These are phyloP conservation scores for Apostasia ramifera DNA, from an alignment of 106 monocot genomes.

Conservation along the genomic window DNA sequence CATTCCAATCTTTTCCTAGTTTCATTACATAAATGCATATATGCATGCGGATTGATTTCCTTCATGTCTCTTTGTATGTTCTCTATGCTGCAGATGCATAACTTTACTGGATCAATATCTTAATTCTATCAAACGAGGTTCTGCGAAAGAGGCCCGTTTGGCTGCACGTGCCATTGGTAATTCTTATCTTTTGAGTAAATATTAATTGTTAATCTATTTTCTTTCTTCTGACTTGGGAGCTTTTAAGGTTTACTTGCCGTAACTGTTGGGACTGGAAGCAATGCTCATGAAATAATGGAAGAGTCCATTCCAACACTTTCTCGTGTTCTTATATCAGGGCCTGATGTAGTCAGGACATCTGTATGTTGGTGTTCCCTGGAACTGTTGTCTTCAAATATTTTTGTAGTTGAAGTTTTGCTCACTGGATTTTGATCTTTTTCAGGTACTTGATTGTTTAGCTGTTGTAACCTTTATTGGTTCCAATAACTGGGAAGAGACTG, in stretches of 20 bases:
- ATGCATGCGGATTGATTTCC: too few species aligned
- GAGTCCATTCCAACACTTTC: conserved; percentile 64
- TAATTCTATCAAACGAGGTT: conserved; percentile 73
- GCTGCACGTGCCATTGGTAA: conserved; percentile 86
- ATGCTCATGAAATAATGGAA: conserved; percentile 76
- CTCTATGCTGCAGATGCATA: conserved; percentile 35
- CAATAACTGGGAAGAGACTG: conserved; percentile 69
- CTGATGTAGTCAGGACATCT: conserved; percentile 59
- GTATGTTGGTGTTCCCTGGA: conserved; percentile 29
- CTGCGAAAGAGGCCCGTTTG: conserved; percentile 64
- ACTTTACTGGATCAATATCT: conserved; percentile 70
- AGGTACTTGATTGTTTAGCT: conserved; percentile 82
- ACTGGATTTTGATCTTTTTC: conserved; percentile 5
- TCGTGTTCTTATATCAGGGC: conserved; percentile 46
- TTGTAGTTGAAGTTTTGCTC: neutral
- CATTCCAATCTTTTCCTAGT: too few species aligned
- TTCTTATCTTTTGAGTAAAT: neutral
- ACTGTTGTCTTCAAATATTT: neutral
- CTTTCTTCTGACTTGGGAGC: neutral
- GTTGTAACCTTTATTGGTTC: conserved; percentile 77
- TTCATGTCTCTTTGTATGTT: too few species aligned
- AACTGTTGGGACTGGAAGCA: conserved; percentile 60
- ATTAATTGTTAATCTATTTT: neutral
- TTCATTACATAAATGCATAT: too few species aligned
- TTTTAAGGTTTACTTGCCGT: conserved; percentile 60